phyloP scores from a whole-genome alignment of 768 basidiomycete species.

The Kwoniella shandongensis region DNA sequence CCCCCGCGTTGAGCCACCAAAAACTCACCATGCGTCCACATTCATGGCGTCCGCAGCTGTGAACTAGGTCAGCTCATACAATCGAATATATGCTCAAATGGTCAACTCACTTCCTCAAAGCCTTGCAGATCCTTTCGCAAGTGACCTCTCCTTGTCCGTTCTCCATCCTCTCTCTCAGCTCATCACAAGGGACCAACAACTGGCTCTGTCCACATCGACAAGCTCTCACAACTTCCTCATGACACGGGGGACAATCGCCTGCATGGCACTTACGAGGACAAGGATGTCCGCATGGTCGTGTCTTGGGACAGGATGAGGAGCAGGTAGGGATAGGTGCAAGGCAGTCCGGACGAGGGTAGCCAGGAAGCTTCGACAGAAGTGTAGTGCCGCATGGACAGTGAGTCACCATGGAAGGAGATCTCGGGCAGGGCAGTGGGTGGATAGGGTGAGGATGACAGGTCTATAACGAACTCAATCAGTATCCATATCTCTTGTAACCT shows the following conservation, averaged over 20 bases:
- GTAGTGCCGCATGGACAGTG: slow-evolving; percentile 82
- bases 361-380: slow-evolving; percentile 56
- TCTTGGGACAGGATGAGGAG: slow-evolving; percentile 64
- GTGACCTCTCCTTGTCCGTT: slow-evolving; percentile 61
- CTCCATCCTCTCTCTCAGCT: slow-evolving; percentile 53
- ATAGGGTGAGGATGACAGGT: slow-evolving; percentile 73
- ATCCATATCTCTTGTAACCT: neutral
- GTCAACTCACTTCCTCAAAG: slow-evolving; percentile 61
- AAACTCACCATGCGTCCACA: slow-evolving; percentile 62
- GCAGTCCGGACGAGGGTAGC: slow-evolving; percentile 58
- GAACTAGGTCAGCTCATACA: neutral
- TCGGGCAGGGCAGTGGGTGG: slow-evolving; percentile 60
- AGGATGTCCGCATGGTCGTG: slow-evolving; percentile 66
- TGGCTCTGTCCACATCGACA: slow-evolving; percentile 83
- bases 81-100: neutral
- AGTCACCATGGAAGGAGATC: slow-evolving; percentile 65
- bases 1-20: neutral
- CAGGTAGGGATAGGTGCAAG: slow-evolving; percentile 81
- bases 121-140: slow-evolving; percentile 77
- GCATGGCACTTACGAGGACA: slow-evolving; percentile 73
- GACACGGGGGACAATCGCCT: slow-evolving; percentile 78
- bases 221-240: slow-evolving; percentile 66
- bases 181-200: slow-evolving; percentile 61
- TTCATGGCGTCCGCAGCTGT: slow-evolving; percentile 75
- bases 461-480: slow-evolving; percentile 22